These are phyloP conservation scores for Penicillium taxi DNA, from an alignment of 495 filamentous ascomycete genomes.

Conservation along the genomic window DNA sequence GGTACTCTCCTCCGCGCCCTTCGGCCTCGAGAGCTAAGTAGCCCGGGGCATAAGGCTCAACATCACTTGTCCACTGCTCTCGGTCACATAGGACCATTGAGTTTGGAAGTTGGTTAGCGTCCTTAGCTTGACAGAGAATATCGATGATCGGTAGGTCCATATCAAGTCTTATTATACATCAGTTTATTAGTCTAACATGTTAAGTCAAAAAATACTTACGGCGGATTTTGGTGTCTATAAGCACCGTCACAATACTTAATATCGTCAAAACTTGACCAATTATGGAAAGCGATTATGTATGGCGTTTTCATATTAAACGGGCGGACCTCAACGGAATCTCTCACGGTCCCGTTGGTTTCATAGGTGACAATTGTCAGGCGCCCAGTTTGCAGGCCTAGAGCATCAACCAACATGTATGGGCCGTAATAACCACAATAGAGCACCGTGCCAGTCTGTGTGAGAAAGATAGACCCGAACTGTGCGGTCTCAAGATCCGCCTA, in stretches of 20 bases:
- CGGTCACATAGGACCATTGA: slow-evolving; percentile 4
- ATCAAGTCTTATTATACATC: slow-evolving; percentile 3
- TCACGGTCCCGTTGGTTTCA: slow-evolving; percentile 1
- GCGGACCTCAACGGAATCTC: slow-evolving; percentile 2
- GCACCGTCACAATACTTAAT: too few relatives aligned
- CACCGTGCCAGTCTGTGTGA: slow-evolving; percentile 2
- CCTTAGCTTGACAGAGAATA: slow-evolving; percentile 9
- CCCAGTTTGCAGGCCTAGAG: slow-evolving; percentile 1
- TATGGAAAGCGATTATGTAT: background rate
- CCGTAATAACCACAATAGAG: background rate
- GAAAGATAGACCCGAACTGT: slow-evolving; percentile 1
- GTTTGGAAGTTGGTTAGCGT: slow-evolving; percentile 5
- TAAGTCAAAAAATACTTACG: too few relatives aligned
- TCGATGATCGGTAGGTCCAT: slow-evolving; percentile 8
- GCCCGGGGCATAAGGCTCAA: slow-evolving; percentile 8
- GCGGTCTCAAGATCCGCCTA: slow-evolving; percentile 1
- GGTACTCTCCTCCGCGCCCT: slow-evolving; percentile 6
- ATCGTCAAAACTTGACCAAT: too few relatives aligned
- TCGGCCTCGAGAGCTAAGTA: slow-evolving; percentile 8
- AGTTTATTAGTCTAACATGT: slow-evolving; percentile 1
- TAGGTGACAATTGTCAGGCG: slow-evolving; percentile 1
- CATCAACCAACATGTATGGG: slow-evolving; percentile 4
- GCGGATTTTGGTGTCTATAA: too few relatives aligned
- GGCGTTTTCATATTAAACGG: background rate
- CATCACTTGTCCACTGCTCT: slow-evolving; percentile 7